These are phyloP conservation scores for Xylaria acuta DNA, from an alignment of 495 filamentous ascomycete genomes.

Conservation along the genomic window DNA sequence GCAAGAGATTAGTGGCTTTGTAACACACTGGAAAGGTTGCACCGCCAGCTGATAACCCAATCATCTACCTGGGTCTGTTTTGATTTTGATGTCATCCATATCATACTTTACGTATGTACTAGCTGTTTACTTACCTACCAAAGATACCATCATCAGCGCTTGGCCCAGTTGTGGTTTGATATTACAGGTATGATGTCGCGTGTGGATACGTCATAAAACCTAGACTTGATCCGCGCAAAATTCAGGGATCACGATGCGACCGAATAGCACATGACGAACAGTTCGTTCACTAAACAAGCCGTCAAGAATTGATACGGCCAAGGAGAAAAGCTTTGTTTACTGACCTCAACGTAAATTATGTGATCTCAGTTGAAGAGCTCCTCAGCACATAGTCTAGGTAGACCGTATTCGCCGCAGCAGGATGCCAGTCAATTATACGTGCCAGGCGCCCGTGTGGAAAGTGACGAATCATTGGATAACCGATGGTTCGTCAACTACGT, in stretches of 20 bases:
- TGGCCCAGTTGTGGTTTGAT: neutral
- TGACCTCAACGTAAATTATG: neutral
- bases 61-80: slow-evolving; percentile 5
- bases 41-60: neutral
- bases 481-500: no score
- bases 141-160: neutral
- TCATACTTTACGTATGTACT: neutral
- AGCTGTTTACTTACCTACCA: neutral
- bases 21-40: neutral
- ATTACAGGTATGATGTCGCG: neutral
- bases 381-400: no score
- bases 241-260: neutral
- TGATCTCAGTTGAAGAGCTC: neutral
- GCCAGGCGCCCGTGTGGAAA: no score
- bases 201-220: neutral
- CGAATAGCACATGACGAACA: neutral
- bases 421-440: no score
- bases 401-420: no score
- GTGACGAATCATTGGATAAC: no score
- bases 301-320: neutral
- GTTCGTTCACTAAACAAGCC: neutral
- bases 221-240: neutral
- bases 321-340: neutral
- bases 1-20: neutral
- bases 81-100: slow-evolving; percentile 28